Conservation (phyloP, 345 rosid genomes). For the Ceriops zippeliana region DNA sequence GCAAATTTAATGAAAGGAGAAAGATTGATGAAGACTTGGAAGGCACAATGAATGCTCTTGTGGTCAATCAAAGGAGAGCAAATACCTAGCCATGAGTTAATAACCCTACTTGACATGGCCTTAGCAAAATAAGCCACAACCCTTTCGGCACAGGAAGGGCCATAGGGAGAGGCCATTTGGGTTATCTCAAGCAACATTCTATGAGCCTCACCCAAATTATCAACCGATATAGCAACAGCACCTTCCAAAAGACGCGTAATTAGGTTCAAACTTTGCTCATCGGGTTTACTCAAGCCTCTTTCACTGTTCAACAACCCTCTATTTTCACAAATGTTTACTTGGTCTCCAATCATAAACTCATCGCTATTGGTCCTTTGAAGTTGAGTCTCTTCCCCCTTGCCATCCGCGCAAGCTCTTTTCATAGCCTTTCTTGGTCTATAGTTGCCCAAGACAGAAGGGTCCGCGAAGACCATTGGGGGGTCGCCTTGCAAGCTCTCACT, state of each 20-base stretch:
- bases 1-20: conserved; percentile 67
- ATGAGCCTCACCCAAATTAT: conserved; percentile 62
- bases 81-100: conserved; percentile 67
- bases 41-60: conserved; percentile 32
- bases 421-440: conserved; percentile 27
- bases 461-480: conserved; percentile 18
- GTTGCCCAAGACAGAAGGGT: conserved; percentile 22
- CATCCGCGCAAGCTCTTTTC: conserved; percentile 19
- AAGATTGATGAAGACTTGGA: conserved; percentile 55
- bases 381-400: conserved; percentile 8
- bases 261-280: conserved; percentile 47
- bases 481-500: conserved; percentile 22
- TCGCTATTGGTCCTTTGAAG: conserved; percentile 17
- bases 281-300: conserved; percentile 13
- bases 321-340: conserved; percentile 15
- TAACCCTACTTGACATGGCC: conserved; percentile 59
- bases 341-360: neutral
- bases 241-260: conserved; percentile 52
- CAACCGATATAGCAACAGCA: conserved; percentile 63
- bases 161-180: conserved; percentile 64
- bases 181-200: conserved; percentile 58
- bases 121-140: conserved; percentile 62
- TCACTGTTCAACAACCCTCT: neutral
- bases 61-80: conserved; percentile 51
- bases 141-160: conserved; percentile 55